phyloP scores from a whole-genome alignment of 1,139 yeast species.

The Zygoascus meyerae region DNA sequence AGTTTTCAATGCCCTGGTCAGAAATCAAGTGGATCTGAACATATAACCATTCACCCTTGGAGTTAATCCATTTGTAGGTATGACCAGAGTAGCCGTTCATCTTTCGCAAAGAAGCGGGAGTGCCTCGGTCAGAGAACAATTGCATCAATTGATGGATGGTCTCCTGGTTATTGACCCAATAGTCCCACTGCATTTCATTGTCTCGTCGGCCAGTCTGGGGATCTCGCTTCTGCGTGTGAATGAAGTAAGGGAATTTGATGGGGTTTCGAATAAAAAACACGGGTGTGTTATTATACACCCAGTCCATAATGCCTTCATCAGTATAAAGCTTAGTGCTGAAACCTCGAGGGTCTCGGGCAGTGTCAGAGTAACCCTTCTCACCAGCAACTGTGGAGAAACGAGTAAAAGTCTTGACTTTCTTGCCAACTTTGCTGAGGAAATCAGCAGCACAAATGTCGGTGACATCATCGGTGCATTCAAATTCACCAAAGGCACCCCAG shows the following conservation, averaged over 20 bases:
- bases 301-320: constrained; percentile 82
- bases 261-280: constrained; percentile 84
- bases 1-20: constrained; percentile 58
- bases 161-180: constrained; percentile 57
- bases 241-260: constrained; percentile 79
- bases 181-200: constrained; percentile 66
- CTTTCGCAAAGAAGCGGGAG: constrained; percentile 56
- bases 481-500: constrained; percentile 76
- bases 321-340: constrained; percentile 79
- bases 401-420: constrained; percentile 66
- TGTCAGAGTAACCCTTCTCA: constrained; percentile 75
- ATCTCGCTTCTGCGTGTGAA: constrained; percentile 84
- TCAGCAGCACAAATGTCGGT: constrained; percentile 66
- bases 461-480: constrained; percentile 78
- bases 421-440: constrained; percentile 62
- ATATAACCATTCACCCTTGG: constrained; percentile 57
- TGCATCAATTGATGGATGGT: constrained; percentile 58
- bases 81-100: constrained; percentile 78
- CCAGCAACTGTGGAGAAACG: constrained; percentile 91
- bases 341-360: constrained; percentile 90
- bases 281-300: constrained; percentile 88
- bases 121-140: constrained; percentile 66
- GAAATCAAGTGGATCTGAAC: constrained; percentile 61
- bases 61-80: constrained; percentile 64
- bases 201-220: constrained; percentile 82